Conservation (phyloP, 2,329 filamentous ascomycete species). For the Monilinia laxa region DNA sequence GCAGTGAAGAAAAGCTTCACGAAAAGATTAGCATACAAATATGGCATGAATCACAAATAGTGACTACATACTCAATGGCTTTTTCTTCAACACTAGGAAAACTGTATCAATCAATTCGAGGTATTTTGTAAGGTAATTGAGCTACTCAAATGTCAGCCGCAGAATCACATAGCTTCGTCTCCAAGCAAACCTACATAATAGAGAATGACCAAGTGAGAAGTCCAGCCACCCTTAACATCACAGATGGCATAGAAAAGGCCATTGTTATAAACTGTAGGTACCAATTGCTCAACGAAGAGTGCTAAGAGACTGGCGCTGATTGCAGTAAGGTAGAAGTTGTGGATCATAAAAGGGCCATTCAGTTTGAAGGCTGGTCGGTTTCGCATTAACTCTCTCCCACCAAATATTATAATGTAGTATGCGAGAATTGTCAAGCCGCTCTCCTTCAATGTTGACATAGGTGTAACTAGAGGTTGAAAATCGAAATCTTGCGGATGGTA, state of each 20-base stretch:
- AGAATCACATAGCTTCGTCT: not conserved
- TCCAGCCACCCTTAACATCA: conserved; percentile 81
- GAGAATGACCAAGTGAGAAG: conserved; percentile 84
- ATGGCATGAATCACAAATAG: not conserved
- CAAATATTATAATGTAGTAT: conserved; percentile 94
- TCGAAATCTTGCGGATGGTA: conserved; percentile 84
- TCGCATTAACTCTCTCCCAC: conserved; percentile 89
- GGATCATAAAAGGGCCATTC: conserved; percentile 85
- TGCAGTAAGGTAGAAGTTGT: conserved; percentile 91
- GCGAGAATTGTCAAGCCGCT: conserved; percentile 76
- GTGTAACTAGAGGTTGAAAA: conserved; percentile 78
- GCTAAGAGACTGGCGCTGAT: conserved; percentile 79
- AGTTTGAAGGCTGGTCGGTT: conserved; percentile 82
- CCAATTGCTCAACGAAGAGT: conserved; percentile 87
- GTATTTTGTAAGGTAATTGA: conserved; percentile 98
- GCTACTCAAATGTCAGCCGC: conserved; percentile 54
- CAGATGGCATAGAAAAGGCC: conserved; percentile 92
- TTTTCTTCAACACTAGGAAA: conserved; percentile 99
- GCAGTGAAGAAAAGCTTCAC: conserved; percentile 89
- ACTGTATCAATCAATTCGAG: conserved; percentile 92
- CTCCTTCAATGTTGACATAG: conserved; percentile 85
- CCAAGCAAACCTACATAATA: conserved; percentile 78
- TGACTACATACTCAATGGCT: conserved; percentile 72
- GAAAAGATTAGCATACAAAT: conserved; percentile 39
- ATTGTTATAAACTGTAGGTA: conserved; percentile 75